Evolutionary conservation across 495 filamentous ascomycete genomes (phyloP).

Genomic region (Elaphomyces granulatus): DNA sequence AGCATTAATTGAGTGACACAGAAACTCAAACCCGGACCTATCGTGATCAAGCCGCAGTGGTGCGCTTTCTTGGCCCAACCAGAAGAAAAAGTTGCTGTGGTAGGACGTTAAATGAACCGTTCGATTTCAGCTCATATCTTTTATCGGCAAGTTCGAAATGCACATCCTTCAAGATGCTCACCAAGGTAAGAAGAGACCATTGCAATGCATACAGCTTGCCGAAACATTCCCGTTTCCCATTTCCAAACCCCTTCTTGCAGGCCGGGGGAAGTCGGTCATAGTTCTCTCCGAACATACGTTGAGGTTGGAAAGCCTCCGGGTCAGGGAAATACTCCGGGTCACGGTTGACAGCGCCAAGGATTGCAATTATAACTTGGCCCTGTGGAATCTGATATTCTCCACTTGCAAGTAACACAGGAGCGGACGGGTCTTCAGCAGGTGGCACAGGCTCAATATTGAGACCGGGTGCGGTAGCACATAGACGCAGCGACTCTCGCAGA

Average conservation of each 20-base stretch:
- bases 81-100: no score
- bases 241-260: slow-evolving; percentile 56
- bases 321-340: slow-evolving; percentile 55
- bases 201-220: slow-evolving; percentile 54
- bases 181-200: slow-evolving; percentile 30
- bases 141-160: slow-evolving; percentile 30
- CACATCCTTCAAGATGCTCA: slow-evolving; percentile 28
- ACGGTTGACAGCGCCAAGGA: slow-evolving; percentile 50
- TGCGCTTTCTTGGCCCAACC: no score
- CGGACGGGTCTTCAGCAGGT: slow-evolving; percentile 35
- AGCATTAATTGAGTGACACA: no score
- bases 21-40: no score
- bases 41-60: no score
- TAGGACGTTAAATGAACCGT: no score
- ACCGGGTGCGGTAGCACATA: slow-evolving; percentile 48
- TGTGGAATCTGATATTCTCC: slow-evolving; percentile 54
- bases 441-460: slow-evolving; percentile 44
- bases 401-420: slow-evolving; percentile 37
- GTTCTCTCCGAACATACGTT: slow-evolving; percentile 52
- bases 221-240: slow-evolving; percentile 53
- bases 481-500: slow-evolving; percentile 58
- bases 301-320: slow-evolving; percentile 48
- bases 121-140: no score
- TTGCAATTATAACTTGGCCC: slow-evolving; percentile 44
- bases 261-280: slow-evolving; percentile 43